Base-by-base conservation (phyloP, 192 early-diverging fungal genomes). In the Coemansia sp. region DNA sequence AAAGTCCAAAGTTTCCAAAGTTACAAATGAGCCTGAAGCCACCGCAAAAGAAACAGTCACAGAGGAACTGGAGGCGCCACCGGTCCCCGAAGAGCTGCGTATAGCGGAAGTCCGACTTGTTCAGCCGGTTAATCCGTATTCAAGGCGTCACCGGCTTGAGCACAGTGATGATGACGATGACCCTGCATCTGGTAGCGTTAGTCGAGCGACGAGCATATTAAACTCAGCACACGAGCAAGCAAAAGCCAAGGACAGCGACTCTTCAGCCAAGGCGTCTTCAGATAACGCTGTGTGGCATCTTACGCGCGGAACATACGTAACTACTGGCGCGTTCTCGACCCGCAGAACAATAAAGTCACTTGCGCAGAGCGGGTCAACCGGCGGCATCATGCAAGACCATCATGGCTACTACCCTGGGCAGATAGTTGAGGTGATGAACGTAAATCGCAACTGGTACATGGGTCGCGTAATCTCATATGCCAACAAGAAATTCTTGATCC, bases 371-470 rank as follows among this genome's bases (percentile, higher is more conserved):
- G 80, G 66, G 3, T 68, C 78, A 5, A 74, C 60, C 3, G 75
- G 75, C 55, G 80, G 80, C 3, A 77, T 82, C 45, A 77, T 82
- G 64, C 71, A 72, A 51, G 71, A 71, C 43, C 71, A 77, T 57
- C 80, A 82, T 22, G 80, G 80, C 1, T 69, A 71, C 27, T 77
- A 71, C 13, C 74, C 80, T 1, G 80, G 80, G n/a, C 67, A 82
- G 12, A 58, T 66, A 4, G 71, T 77, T 9, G 74, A 82, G 52
- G 75, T 82, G 3, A 52, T 82, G 64, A 77, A 82, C 39, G 71
- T 71, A 13, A 74, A 82, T 43, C 74, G 71, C 19, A 48, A 43
- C 11, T 82, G 80, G 80, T 82, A 82, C 59, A 35, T 20, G 29
- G 80, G 71, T 11, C 66, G 80, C 0, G 64, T 82, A 26, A 66